A percentile compares a stretch with the other conserved stretches of the same genome.
phyloP scores from a whole-genome alignment of 2,329 filamentous ascomycete species.

The Phoma sp. region DNA sequence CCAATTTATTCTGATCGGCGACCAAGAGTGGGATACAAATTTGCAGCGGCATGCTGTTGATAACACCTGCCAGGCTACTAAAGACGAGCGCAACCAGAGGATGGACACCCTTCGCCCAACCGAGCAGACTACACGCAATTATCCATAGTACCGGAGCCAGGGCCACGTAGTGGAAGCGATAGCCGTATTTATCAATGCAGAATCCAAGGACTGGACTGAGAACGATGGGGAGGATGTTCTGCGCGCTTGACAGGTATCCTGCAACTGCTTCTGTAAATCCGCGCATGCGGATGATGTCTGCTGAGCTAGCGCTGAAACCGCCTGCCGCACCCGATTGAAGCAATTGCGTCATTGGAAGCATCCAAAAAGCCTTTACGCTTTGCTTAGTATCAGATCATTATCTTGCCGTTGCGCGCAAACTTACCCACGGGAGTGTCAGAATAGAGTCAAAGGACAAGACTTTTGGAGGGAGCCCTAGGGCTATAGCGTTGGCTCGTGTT shows the following conservation, averaged over 20 bases:
- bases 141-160: constrained; percentile 6
- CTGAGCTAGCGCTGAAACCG: constrained; percentile 2
- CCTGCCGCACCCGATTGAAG: constrained; percentile 3
- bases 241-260: constrained; percentile 1
- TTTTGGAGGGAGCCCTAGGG: neutral
- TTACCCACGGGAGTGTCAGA: neutral
- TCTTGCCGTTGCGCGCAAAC: no score
- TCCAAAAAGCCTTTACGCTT: neutral
- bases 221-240: neutral
- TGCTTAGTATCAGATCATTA: no score
- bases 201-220: neutral
- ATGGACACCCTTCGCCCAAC: neutral
- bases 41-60: constrained; percentile 2
- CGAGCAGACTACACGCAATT: neutral
- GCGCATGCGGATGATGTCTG: constrained; percentile 8
- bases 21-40: constrained; percentile 4
- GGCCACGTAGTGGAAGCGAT: constrained; percentile 6
- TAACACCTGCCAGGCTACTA: constrained; percentile 1
- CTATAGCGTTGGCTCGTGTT: neutral
- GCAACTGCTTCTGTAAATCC: constrained; percentile 5
- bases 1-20: constrained; percentile 3
- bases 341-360: constrained; percentile 4
- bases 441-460: neutral
- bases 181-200: neutral
- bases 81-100: constrained; percentile 1